Evolutionary conservation across 352 stramenopile species (phyloP), one percentile per base, ranked within the genome.

Genomic region (Phytophthora citricola): DNA sequence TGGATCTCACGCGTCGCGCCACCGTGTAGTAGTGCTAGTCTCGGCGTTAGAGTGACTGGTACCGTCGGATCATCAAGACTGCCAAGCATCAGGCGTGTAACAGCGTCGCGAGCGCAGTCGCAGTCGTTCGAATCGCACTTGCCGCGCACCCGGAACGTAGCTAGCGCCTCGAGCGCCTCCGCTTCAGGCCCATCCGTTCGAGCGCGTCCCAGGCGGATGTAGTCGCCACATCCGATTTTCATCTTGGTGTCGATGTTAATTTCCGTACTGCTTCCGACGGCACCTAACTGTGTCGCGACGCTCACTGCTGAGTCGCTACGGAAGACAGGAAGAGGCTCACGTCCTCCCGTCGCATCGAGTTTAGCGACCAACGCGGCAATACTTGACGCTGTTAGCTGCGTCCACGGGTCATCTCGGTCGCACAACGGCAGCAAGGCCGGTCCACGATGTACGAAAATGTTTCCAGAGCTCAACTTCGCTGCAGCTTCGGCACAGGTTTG

Each of bases 381-480:
- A 20, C 53, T 34, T 0, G 53, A 52, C 0, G 76, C 31, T 36
- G 31, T 36, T 36, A 11, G n/a, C 75, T 67, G 49, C 91, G 69
- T 66, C 87, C 85, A 94, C 1, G 86, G 75, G 39, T 94, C 75
- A 1, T 54, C 41, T 0, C 44, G 48, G 2, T 67, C 45, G 29
- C 88, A 95, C 5, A 95, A 59, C 4, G 88, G 86, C 1, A 96
- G 52, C 52, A 92, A 55, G 0, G 83, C 83, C 4, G 88, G 85
- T 0, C 88, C 88, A 47, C 80, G 89, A 58, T 92, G 84, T 0
- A 94, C 51, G 47, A 71, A 73, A 24, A 95, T 62, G 10, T 80
- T 66, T 8, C 58, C 50, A 0, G 66, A 39, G 61, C 58, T 40
- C 56, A 92, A 14, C n/a, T 75, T 75, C 10, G 34, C 8, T 5